Evolutionary conservation across 108 stramenopile species (phyloP).

Genomic region (Asterionellopsis glacialis): DNA sequence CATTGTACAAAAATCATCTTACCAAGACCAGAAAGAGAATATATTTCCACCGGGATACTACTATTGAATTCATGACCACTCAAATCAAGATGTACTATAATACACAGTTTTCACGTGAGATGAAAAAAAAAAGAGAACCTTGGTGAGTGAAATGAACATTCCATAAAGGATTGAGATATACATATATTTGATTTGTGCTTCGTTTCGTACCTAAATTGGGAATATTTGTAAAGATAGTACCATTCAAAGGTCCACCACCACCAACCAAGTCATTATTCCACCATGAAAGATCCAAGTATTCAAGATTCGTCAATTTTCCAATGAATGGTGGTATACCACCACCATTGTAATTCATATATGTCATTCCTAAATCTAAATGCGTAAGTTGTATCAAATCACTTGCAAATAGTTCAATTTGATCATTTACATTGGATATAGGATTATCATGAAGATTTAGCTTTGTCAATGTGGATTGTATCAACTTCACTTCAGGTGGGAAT

Average conservation of each 20-base stretch:
- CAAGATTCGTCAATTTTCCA: not conserved
- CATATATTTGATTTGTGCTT: no score
- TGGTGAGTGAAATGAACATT: no score
- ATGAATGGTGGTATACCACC: not conserved
- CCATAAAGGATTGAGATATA: conserved; percentile 1
- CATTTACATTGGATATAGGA: not conserved
- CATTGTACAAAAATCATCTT: no score
- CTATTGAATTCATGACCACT: conserved; percentile 34
- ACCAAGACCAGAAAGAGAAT: not conserved
- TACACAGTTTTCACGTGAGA: conserved; percentile 2
- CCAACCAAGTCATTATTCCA: no score
- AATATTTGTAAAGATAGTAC: no score
- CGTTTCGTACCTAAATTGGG: no score
- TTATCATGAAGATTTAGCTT: not conserved
- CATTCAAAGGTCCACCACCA: no score
- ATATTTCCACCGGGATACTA: conserved; percentile 1
- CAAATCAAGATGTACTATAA: conserved; percentile 24
- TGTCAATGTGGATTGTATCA: not conserved
- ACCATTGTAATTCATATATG: not conserved
- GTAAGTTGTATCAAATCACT: no score
- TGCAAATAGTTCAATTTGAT: not conserved
- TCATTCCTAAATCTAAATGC: no score
- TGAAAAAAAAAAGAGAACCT: no score
- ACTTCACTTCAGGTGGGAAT: not conserved
- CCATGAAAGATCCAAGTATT: no score